Base-by-base conservation (phyloP, 169 alveolate genomes). In the Plasmodium gaboni region DNA sequence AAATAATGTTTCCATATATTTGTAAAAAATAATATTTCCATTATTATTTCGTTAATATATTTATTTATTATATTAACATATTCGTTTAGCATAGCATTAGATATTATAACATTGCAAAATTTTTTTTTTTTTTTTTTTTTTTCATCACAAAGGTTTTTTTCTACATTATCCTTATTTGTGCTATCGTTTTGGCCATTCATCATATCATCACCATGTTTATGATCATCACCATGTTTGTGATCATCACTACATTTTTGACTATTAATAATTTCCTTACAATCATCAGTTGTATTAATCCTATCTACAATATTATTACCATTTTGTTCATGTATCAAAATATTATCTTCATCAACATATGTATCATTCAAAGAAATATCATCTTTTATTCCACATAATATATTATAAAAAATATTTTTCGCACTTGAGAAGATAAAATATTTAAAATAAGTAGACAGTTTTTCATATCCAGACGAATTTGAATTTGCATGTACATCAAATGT, bases 21-120 rank as follows among this genome's bases (percentile, higher is more conserved):
- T 13, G 92, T 70, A 60, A 64, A 86, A 64, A 86, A 86, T 67
- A 86, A 22, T 70, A 86, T 86, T 86, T 86, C 92, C 19, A 73
- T 55, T 1, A 86, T 13, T 17, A 86, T 73, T 63, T 86, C 92
- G 38, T 72, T 86, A n/a, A 86, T 86, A 48, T 86, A 86, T 42
- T 70, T 86, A 42, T 86, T 71, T 17, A 86, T 63, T 4, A 72
- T 71, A 38, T 67, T 51, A n/a, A 51, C 87, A 74, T 70, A 86
- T 1, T 59, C 59, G 0, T 60, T 86, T 2, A 38, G 13, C 13
- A 71, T 8, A 28, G 4, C 15, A 51, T 60, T 63, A 38, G 10
- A 38, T 5, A 22, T 24, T n/a, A n/a, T 24, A 1, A 12, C 38
- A 2, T n/a, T 46, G 42, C 15, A 22, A 0, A 19, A 2, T 53